A percentile compares a stretch with the other conserved stretches of the same genome.
phyloP scores from a whole-genome alignment of 2,329 filamentous ascomycete species.

The Geoglossum cookeanum region DNA sequence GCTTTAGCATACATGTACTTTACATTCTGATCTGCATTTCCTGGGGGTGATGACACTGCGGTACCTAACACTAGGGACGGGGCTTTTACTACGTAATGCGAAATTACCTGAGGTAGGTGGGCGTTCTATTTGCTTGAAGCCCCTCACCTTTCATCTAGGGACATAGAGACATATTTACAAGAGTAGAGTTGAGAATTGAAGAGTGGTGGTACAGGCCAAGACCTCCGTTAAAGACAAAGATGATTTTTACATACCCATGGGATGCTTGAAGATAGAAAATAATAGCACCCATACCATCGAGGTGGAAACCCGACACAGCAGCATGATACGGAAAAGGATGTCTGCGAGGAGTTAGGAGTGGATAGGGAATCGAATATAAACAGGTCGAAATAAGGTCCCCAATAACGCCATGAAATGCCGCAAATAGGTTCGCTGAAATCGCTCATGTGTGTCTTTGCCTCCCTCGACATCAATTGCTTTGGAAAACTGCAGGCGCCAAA shows the following conservation, averaged over 20 bases:
- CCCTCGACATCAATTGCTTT: background rate
- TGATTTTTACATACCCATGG: background rate
- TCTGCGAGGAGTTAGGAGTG: background rate
- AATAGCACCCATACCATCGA: background rate
- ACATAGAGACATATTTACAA: background rate
- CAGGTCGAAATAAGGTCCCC: background rate
- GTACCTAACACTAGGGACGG: too few species aligned
- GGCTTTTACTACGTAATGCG: too few species aligned
- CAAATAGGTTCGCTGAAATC: background rate
- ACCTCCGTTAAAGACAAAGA: background rate
- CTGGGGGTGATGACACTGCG: too few species aligned
- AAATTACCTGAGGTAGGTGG: background rate
- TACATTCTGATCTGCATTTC: too few species aligned
- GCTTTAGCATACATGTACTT: too few species aligned
- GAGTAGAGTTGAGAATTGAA: background rate
- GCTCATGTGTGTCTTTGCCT: background rate
- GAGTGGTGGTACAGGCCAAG: background rate
- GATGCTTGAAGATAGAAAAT: background rate
- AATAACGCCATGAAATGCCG: background rate
- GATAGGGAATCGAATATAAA: background rate
- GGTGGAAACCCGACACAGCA: background rate
- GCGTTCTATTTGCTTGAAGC: background rate
- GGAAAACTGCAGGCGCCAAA: background rate
- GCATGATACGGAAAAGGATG: background rate
- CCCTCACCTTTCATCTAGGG: background rate